These are phyloP conservation scores for Anisogramma anomala DNA, from an alignment of 2,329 filamentous ascomycete genomes.

Conservation along the genomic window DNA sequence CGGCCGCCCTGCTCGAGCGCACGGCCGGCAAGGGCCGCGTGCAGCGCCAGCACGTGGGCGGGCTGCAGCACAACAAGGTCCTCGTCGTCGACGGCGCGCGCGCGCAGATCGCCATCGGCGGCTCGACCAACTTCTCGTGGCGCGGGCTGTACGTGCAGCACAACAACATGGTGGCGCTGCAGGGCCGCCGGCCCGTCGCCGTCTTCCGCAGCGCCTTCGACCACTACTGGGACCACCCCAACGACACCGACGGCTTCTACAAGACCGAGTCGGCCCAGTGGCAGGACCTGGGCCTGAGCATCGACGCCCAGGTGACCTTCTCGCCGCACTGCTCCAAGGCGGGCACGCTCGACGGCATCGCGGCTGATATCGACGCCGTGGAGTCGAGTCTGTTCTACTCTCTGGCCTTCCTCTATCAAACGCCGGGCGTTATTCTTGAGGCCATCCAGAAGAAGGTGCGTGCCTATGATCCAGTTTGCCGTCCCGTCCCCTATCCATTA, in stretches of 20 bases:
- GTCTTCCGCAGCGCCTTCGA: conserved; percentile 15
- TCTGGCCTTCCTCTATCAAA: conserved; percentile 18
- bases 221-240: conserved; percentile 15
- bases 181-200: conserved; percentile 13
- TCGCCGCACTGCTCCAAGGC: conserved; percentile 17
- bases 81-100: conserved; percentile 15
- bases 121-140: conserved; percentile 17
- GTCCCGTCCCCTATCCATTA: not conserved
- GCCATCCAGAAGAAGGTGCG: conserved; percentile 15
- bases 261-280: conserved; percentile 15
- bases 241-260: conserved; percentile 15
- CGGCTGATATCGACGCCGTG: conserved; percentile 26
- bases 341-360: conserved; percentile 14
- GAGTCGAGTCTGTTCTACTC: conserved; percentile 19
- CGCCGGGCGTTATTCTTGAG: conserved; percentile 21
- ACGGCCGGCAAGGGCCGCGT: conserved; percentile 15
- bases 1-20: conserved; percentile 13
- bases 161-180: conserved; percentile 15
- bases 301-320: conserved; percentile 17
- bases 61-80: conserved; percentile 16
- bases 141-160: conserved; percentile 17
- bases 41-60: conserved; percentile 17
- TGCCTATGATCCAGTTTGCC: not conserved
- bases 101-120: conserved; percentile 16
- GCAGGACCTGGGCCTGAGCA: conserved; percentile 14